Evolutionary conservation across 352 stramenopile genomes (phyloP).

Genomic region (Pythium periplocum): DNA sequence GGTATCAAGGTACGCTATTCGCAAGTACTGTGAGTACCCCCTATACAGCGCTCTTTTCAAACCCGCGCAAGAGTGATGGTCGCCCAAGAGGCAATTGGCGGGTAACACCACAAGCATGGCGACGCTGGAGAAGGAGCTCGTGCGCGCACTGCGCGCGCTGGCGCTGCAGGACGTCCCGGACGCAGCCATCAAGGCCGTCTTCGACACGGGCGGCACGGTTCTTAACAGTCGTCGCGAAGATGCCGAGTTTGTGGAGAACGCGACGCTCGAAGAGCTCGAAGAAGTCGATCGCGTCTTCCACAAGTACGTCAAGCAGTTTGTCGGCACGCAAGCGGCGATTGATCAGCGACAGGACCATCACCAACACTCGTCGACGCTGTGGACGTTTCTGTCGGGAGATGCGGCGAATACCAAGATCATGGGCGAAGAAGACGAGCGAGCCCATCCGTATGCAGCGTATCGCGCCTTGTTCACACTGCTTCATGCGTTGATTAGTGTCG

Average conservation of each 20-base stretch:
- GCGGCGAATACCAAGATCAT: conserved; percentile 21
- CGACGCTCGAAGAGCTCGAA: conserved; percentile 36
- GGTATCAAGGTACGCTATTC: no score
- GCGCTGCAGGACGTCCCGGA: conserved; percentile 47
- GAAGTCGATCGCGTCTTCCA: conserved; percentile 45
- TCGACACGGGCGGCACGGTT: conserved; percentile 64
- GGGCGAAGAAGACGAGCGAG: conserved; percentile 25
- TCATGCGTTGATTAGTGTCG: conserved; percentile 51
- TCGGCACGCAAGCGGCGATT: conserved; percentile 6
- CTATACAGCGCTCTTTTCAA: conserved; percentile 2
- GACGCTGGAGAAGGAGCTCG: conserved; percentile 54
- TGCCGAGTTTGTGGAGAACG: conserved; percentile 26
- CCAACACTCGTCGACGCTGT: conserved; percentile 24
- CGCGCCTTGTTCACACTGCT: conserved; percentile 60
- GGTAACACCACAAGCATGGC: neutral
- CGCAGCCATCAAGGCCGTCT: conserved; percentile 45
- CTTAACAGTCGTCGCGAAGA: conserved; percentile 21
- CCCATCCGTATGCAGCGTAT: conserved; percentile 38
- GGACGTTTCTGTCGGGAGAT: conserved; percentile 42
- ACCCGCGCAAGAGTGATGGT: conserved; percentile 16
- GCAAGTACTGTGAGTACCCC: no score
- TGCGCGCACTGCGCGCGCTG: conserved; percentile 51
- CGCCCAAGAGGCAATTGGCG: neutral
- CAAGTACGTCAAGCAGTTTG: conserved; percentile 45
- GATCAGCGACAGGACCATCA: neutral